Percentiles rank a stretch among this genome's conserved stretches.
phyloP scores from a whole-genome alignment of 768 basidiomycete genomes.

The Cystoderma amianthinum region DNA sequence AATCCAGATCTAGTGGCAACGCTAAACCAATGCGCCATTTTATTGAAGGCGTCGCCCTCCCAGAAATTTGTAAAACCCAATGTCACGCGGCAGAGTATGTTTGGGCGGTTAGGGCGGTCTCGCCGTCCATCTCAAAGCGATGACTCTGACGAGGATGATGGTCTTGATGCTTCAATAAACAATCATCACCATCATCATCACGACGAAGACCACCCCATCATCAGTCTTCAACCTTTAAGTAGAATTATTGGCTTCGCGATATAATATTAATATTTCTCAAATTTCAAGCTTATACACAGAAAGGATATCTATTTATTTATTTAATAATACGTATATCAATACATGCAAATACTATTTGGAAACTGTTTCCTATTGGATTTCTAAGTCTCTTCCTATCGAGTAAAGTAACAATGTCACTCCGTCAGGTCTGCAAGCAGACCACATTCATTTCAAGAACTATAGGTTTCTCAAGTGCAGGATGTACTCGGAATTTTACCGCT shows the following conservation, averaged over 20 bases:
- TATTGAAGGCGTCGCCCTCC: constrained; percentile 17
- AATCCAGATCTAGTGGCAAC: no score
- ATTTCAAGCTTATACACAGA: no score
- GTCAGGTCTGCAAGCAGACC: constrained; percentile 35
- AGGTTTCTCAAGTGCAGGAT: constrained; percentile 8
- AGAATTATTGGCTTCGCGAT: constrained; percentile 54
- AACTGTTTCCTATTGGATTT: no score
- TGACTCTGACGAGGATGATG: constrained; percentile 43
- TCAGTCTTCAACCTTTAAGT: constrained; percentile 51
- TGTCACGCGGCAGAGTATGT: constrained; percentile 49
- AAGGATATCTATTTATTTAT: not conserved
- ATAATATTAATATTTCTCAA: no score
- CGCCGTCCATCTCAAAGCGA: constrained; percentile 55
- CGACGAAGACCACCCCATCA: constrained; percentile 41
- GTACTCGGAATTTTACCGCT: constrained; percentile 14
- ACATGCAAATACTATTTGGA: no score
- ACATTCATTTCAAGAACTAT: constrained; percentile 16
- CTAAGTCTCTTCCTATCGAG: not conserved
- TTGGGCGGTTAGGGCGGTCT: constrained; percentile 45
- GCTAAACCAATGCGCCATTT: no score
- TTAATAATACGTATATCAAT: not conserved
- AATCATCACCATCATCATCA: constrained; percentile 27
- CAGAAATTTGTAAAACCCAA: constrained; percentile 25
- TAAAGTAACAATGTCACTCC: constrained; percentile 41
- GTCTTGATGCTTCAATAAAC: constrained; percentile 35